Conservation (phyloP, 352 stramenopile species). For the Globisporangium emineosum region DNA sequence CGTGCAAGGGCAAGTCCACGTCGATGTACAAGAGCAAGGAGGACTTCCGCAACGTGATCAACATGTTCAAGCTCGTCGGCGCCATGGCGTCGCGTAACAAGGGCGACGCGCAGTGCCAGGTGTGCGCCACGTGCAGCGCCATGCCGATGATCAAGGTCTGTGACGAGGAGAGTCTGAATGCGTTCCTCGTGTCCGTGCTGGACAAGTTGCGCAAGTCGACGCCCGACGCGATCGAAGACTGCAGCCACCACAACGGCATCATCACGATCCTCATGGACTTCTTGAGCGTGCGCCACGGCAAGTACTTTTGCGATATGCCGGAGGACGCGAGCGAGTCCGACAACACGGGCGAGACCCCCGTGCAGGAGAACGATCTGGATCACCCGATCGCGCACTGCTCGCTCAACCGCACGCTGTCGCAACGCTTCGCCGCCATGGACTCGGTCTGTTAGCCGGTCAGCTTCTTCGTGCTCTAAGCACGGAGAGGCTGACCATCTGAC, state of each 20-base stretch:
- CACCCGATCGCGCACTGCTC: conserved; percentile 70
- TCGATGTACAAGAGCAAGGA: conserved; percentile 83
- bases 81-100: conserved; percentile 56
- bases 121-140: conserved; percentile 51
- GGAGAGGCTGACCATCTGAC: conserved; percentile 7
- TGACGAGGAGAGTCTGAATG: conserved; percentile 55
- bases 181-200: conserved; percentile 51
- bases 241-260: conserved; percentile 63
- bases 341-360: conserved; percentile 19
- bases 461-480: background rate
- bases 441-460: conserved; percentile 57
- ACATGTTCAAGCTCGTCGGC: conserved; percentile 79
- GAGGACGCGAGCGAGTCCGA: conserved; percentile 22
- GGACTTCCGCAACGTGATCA: conserved; percentile 77
- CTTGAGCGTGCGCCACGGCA: conserved; percentile 68
- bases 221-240: conserved; percentile 43
- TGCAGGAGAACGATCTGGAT: conserved; percentile 55
- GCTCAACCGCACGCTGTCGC: conserved; percentile 70
- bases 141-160: conserved; percentile 38
- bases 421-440: conserved; percentile 73
- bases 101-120: conserved; percentile 41
- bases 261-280: conserved; percentile 86
- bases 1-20: conserved; percentile 71
- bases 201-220: conserved; percentile 51
- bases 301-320: conserved; percentile 62